A percentile compares a stretch with the other conserved stretches of the same genome.
These are phyloP conservation scores for Ogataea chonburiensis DNA, from an alignment of 805 yeast genomes.

Conservation along the genomic window DNA sequence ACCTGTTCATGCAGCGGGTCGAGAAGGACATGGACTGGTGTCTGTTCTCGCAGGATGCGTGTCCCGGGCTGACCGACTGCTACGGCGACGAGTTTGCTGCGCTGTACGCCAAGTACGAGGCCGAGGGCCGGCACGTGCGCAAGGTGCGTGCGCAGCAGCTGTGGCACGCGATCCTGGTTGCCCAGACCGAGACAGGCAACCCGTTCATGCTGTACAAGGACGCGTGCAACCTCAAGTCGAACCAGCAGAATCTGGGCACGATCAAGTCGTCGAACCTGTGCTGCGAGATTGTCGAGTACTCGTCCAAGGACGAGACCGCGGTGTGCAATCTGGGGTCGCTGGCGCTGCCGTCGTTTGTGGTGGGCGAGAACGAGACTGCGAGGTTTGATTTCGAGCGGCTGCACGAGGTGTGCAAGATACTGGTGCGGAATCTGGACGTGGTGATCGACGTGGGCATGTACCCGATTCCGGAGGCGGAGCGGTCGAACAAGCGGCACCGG, in stretches of 20 bases:
- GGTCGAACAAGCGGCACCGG: conserved; percentile 78
- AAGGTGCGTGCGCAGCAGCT: conserved; percentile 83
- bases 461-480: conserved; percentile 75
- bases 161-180: conserved; percentile 85
- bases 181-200: conserved; percentile 95
- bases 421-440: conserved; percentile 74
- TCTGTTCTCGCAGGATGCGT: conserved; percentile 83
- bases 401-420: conserved; percentile 74
- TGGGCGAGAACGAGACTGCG: conserved; percentile 40
- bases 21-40: conserved; percentile 81
- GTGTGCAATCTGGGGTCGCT: conserved; percentile 93
- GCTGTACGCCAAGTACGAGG: conserved; percentile 71
- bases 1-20: conserved; percentile 89
- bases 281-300: conserved; percentile 91
- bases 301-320: conserved; percentile 89
- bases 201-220: conserved; percentile 95
- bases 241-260: conserved; percentile 88
- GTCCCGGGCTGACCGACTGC: conserved; percentile 79
- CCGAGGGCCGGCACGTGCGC: conserved; percentile 60
- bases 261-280: conserved; percentile 93
- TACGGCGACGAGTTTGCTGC: conserved; percentile 82
- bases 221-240: conserved; percentile 81
- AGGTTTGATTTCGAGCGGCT: conserved; percentile 70
- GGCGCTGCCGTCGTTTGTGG: conserved; percentile 78
- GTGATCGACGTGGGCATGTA: conserved; percentile 84